Base-by-base conservation (phyloP, 768 basidiomycete species). In the Tulasnella sp. region DNA sequence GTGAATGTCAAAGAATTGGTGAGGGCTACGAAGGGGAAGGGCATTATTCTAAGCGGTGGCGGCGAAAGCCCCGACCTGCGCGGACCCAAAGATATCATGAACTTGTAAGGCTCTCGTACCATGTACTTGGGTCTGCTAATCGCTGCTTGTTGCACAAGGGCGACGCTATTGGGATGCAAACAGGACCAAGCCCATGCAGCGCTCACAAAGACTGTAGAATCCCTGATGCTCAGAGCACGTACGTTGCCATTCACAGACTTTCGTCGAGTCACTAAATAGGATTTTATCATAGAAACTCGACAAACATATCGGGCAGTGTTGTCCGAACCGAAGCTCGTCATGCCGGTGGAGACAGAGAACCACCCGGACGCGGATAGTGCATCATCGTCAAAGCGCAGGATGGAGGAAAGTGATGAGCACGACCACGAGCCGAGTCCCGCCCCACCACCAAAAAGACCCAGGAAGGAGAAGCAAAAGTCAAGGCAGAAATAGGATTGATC, bases 21-120 rank as follows among this genome's bases (percentile, higher is more conserved):
- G 15, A 75, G 89, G 1, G 86, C 88, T 1, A 83, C 86, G 2
- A 86, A 86, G 62, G 87, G 88, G 0, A 86, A 81, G 65, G 83
- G 80, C 0, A 66, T 91, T 51, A 66, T 93, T 11, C 72, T 89
- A 6, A 84, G 83, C 59, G 77, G 85, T 1, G 86, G 85, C 0
- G 81, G 78, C 0, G 67, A 75, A n/a, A 69, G 79, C 41, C 74
- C 74, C 14, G 82, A 88, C 66, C 66, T 85, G 31, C 73, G 89
- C 53, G 80, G 79, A 0, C 85, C 89, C 0, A 72, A 71, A 61
- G 89, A 92, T 64, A 73, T 87, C 2, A 77, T 73, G 12, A 92
- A 92, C 66, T 64, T 92, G 89, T 89, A 62, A 62, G 79, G 70
- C 15, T 12, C n/a, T n/a, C n/a, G n/a, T n/a, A n/a, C n/a, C n/a